Evolutionary conservation across 139 green algal genomes (phyloP).

Genomic region (Medakamo hakoo): DNA sequence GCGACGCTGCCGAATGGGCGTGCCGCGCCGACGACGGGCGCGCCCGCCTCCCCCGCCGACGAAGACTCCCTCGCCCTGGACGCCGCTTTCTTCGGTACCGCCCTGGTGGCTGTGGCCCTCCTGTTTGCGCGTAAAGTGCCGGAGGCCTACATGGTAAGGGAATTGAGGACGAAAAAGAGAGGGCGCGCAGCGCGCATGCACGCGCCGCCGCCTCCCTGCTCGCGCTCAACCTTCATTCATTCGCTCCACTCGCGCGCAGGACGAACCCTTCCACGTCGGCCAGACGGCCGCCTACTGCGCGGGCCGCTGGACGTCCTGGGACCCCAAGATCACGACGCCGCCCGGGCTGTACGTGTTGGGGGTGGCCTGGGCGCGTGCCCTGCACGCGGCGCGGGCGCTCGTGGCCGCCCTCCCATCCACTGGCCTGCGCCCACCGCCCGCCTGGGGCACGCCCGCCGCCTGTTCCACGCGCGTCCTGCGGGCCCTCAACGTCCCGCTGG

Average conservation of each 20-base stretch:
- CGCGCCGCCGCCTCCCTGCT: background rate
- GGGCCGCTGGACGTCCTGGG: conserved; percentile 50
- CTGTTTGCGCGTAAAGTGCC: too few species aligned
- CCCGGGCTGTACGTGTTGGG: conserved; percentile 74
- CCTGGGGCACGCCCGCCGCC: conserved; percentile 23
- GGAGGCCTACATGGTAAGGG: conserved; percentile 26
- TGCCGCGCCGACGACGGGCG: too few species aligned
- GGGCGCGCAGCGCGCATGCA: background rate
- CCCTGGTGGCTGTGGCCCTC: too few species aligned
- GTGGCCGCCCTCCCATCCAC: background rate
- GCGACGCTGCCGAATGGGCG: too few species aligned
- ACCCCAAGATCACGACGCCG: conserved; percentile 89
- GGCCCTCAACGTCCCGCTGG: conserved; percentile 38
- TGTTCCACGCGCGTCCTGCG: conserved; percentile 42
- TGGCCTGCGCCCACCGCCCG: background rate
- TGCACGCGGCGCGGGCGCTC: conserved; percentile 2
- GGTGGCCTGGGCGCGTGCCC: conserved; percentile 3
- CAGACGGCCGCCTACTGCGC: conserved; percentile 72
- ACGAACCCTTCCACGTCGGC: conserved; percentile 85
- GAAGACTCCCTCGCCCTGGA: too few species aligned
- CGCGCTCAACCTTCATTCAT: background rate
- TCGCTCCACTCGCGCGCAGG: conserved; percentile 29
- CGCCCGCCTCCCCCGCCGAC: too few species aligned
- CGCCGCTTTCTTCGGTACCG: too few species aligned
- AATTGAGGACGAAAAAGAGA: background rate